phyloP scores from a whole-genome alignment of 2,329 filamentous ascomycete species.

The Sclerotinia subarctica region DNA sequence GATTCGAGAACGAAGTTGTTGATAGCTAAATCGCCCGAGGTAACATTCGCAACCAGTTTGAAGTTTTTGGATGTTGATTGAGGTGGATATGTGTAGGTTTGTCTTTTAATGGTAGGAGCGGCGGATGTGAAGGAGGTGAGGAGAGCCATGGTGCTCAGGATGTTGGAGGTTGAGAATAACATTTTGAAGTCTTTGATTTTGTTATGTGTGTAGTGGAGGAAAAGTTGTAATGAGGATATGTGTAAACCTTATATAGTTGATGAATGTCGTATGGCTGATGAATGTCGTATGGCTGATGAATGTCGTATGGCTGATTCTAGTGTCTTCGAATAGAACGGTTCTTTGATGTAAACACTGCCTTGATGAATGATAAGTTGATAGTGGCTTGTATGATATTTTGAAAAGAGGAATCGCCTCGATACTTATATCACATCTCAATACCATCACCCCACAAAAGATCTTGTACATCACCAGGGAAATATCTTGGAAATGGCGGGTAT shows the following conservation, averaged over 20 bases:
- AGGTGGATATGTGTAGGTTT: slow-evolving; percentile 25
- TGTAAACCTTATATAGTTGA: neutral
- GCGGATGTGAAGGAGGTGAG: slow-evolving; percentile 23
- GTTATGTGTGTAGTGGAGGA: neutral
- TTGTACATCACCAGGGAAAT: neutral
- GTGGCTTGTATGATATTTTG: neutral
- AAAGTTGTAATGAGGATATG: neutral
- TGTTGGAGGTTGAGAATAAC: slow-evolving; percentile 21
- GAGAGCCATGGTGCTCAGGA: slow-evolving; percentile 19
- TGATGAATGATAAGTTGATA: neutral
- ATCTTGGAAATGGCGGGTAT: slow-evolving; percentile 10
- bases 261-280: neutral
- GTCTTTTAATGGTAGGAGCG: slow-evolving; percentile 22
- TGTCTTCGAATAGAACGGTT: neutral
- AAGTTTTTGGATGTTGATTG: slow-evolving; percentile 34
- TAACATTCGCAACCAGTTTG: slow-evolving; percentile 47
- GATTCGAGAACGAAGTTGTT: slow-evolving; percentile 43
- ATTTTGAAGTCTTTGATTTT: slow-evolving; percentile 10
- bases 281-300: neutral
- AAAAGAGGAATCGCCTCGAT: neutral
- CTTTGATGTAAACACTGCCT: neutral
- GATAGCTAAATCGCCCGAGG: slow-evolving; percentile 41
- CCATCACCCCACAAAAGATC: slow-evolving; percentile 4
- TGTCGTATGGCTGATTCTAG: neutral
- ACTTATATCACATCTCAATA: slow-evolving; percentile 5